Conservation (phyloP, 345 rosid genomes). For the Raphanus sativus region DNA sequence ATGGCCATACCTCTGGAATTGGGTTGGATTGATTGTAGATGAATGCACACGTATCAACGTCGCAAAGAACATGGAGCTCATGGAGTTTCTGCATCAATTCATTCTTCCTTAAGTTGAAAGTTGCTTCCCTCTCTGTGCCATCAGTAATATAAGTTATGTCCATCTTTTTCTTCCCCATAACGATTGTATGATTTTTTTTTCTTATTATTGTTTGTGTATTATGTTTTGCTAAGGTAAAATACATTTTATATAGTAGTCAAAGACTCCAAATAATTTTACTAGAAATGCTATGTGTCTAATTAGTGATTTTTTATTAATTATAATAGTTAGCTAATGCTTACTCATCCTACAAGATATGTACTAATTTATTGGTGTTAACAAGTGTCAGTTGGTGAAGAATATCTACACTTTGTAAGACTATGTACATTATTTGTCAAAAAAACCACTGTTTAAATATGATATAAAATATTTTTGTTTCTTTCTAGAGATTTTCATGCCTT, state of each 20-base stretch:
- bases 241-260: conserved; percentile 7
- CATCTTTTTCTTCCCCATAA: conserved; percentile 5
- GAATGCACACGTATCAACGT: neutral
- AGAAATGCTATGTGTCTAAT: neutral
- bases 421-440: neutral
- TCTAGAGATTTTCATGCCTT: too few relatives aligned
- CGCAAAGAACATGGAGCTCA: neutral
- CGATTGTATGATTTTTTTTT: neutral
- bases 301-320: neutral
- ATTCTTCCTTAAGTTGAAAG: neutral
- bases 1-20: neutral
- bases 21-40: neutral
- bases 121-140: neutral
- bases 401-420: neutral
- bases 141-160: neutral
- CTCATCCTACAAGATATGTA: neutral
- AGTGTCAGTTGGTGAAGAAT: neutral
- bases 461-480: too few relatives aligned
- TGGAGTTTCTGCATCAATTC: neutral
- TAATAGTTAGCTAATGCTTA: neutral
- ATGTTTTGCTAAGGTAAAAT: neutral
- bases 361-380: neutral
- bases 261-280: neutral
- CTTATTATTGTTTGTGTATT: neutral
- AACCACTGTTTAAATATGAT: neutral